Evolutionary conservation across 2,329 filamentous ascomycete species (phyloP).

Genomic region (Alternaria novae-zelandiae): DNA sequence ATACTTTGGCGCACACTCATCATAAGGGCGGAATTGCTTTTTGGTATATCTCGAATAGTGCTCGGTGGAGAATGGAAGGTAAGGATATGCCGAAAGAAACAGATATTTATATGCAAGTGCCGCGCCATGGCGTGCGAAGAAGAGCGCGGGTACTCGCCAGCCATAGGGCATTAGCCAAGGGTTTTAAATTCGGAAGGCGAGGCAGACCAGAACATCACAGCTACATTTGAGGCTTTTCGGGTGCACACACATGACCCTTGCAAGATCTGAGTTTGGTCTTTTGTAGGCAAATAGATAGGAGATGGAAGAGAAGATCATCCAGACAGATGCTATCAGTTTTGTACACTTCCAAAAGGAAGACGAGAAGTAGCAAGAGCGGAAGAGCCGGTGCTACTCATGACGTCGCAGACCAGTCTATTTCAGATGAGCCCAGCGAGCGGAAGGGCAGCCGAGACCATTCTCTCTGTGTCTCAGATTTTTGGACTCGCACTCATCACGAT

Average conservation of each 20-base stretch:
- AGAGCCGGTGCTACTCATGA: background rate
- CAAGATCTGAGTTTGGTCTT: background rate
- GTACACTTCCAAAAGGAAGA: background rate
- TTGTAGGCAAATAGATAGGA: background rate
- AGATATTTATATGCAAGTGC: background rate
- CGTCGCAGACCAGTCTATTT: too few species aligned
- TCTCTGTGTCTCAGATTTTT: background rate
- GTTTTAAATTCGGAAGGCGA: too few species aligned
- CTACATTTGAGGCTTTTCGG: background rate
- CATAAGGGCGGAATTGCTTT: fast-evolving
- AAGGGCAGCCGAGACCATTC: background rate
- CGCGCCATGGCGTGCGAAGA: background rate
- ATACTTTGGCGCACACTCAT: background rate
- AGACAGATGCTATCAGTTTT: background rate
- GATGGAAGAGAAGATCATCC: background rate
- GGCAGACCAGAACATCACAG: fast-evolving
- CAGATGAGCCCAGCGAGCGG: too few species aligned
- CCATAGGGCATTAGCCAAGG: too few species aligned
- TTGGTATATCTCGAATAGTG: background rate
- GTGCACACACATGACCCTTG: fast-evolving
- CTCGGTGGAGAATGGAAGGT: background rate
- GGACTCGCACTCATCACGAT: background rate
- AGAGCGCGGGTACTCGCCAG: background rate
- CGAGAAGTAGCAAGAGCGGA: fast-evolving
- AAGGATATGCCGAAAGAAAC: fast-evolving